Evolutionary conservation across 805 yeast species (phyloP), one percentile per base, ranked within the genome.

Genomic region (Metschnikowia santaceciliae): DNA sequence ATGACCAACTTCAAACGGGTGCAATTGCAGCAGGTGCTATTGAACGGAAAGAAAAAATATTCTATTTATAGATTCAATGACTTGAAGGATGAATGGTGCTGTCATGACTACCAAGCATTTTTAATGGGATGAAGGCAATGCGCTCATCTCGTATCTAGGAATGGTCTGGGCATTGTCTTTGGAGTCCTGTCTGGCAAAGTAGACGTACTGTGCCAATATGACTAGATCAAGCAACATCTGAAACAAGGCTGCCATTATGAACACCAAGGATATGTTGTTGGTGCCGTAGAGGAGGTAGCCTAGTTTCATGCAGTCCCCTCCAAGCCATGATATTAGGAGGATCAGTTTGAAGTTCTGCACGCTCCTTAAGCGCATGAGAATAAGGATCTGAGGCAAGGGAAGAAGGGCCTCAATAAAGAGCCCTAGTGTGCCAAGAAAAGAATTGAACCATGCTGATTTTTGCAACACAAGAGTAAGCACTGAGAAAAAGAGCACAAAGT

Each of bases 251-350:
- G 90, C 90, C 44, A 80, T 61, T 7, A 86, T 75, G 63, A 88
- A 88, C 6, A 87, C 72, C 6, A 70, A 58, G 2, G 90, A 83
- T 30, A 88, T 79, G 57, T 87, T 78, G 48, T 78, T 78, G 1
- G 94, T 86, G 14, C 96, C 96, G 65, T 77, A 87, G n/a, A 87
- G 59, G 48, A 88, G 71, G 61, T 88, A 88, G 47, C 84, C 73
- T 22, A 89, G 79, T 64, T 91, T 91, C 36, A 89, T 78, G 38
- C 85, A 72, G 68, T 90, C 97, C 51, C 97, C 97, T 53, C 92
- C 84, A 4, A 90, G 72, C 97, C 97, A 90, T 61, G 91, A 84
- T 17, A 90, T 68, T 35, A 90, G 65, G 33, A 90, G 70, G 26
- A 92, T 80, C 46, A 83, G 73, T 60, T 90, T 85, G 70, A 90